Conservation (phyloP, 768 basidiomycete species). For the Tulasnella sp. region DNA sequence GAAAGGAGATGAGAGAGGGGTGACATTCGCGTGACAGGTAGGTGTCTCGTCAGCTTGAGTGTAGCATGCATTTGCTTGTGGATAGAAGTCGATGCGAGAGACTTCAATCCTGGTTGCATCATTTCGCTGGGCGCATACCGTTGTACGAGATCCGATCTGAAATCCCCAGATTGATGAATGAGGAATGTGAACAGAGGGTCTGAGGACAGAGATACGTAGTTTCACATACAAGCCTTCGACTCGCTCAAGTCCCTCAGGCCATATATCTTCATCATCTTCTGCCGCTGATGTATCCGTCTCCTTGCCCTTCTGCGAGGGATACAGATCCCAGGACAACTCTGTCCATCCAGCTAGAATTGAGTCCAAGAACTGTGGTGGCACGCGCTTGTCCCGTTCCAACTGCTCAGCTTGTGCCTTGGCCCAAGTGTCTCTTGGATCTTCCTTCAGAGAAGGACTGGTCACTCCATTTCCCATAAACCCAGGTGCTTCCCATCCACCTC, state of each 20-base stretch:
- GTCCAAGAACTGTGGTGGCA: slow-evolving; percentile 57
- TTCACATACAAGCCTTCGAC: slow-evolving; percentile 51
- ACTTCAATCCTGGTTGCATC: not conserved
- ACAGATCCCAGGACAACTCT: slow-evolving; percentile 41
- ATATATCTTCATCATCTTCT: slow-evolving; percentile 22
- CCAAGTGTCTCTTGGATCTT: slow-evolving; percentile 37
- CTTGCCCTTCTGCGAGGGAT: slow-evolving; percentile 30
- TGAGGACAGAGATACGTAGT: slow-evolving; percentile 35
- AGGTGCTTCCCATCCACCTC: no score
- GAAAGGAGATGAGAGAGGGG: slow-evolving; percentile 55
- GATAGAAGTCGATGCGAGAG: slow-evolving; percentile 43
- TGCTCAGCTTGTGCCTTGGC: slow-evolving; percentile 32
- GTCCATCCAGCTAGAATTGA: slow-evolving; percentile 45
- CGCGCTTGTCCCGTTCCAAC: slow-evolving; percentile 46
- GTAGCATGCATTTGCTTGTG: slow-evolving; percentile 44
- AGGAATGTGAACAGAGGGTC: slow-evolving; percentile 23
- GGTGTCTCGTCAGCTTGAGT: slow-evolving; percentile 52
- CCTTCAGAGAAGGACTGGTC: slow-evolving; percentile 30
- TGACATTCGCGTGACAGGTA: slow-evolving; percentile 41
- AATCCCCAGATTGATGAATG: not conserved
- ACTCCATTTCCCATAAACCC: no score
- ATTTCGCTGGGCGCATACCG: not conserved
- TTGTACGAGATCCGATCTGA: not conserved
- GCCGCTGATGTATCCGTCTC: slow-evolving; percentile 12
- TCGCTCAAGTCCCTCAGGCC: slow-evolving; percentile 37